These are phyloP conservation scores for Steccherinum ochraceum DNA, from an alignment of 768 basidiomycete genomes.

Conservation along the genomic window DNA sequence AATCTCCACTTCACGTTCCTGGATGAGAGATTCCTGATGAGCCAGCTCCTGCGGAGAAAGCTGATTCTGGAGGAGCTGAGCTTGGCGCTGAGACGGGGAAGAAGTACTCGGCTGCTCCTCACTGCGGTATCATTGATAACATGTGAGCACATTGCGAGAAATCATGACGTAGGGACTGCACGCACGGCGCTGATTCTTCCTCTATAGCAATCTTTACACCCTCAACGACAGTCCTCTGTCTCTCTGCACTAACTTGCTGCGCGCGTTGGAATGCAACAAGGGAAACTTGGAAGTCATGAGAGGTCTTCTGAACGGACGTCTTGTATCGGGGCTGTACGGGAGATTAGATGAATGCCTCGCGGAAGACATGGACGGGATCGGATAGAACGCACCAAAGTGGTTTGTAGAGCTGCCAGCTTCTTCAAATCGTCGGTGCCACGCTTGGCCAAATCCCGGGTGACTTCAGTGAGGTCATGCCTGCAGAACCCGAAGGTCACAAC, in stretches of 20 bases:
- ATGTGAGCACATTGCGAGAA: too few relatives aligned
- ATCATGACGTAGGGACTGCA: constrained; percentile 10
- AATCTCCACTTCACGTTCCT: constrained; percentile 92
- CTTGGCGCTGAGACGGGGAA: constrained; percentile 58
- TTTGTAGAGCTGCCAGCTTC: constrained; percentile 69
- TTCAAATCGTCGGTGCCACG: constrained; percentile 91
- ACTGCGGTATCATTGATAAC: constrained; percentile 4
- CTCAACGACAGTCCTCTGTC: constrained; percentile 85
- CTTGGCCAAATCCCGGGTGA: constrained; percentile 93
- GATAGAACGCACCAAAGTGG: constrained; percentile 41
- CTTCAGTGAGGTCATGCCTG: constrained; percentile 92
- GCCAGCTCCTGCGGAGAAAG: constrained; percentile 90
- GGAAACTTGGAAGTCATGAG: constrained; percentile 87
- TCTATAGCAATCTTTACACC: constrained; percentile 81
- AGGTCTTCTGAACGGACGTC: constrained; percentile 84
- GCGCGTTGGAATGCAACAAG: constrained; percentile 89
- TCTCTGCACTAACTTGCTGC: constrained; percentile 84
- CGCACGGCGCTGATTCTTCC: constrained; percentile 43
- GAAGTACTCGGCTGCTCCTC: constrained; percentile 23
- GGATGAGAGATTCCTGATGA: constrained; percentile 92
- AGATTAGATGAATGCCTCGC: not conserved
- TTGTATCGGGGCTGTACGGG: constrained; percentile 66
- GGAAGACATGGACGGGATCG: not conserved
- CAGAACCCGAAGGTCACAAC: too few relatives aligned
- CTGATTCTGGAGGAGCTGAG: constrained; percentile 61